Base-by-base conservation (phyloP, 352 stramenopile genomes). In the Phytophthora podocarpi region DNA sequence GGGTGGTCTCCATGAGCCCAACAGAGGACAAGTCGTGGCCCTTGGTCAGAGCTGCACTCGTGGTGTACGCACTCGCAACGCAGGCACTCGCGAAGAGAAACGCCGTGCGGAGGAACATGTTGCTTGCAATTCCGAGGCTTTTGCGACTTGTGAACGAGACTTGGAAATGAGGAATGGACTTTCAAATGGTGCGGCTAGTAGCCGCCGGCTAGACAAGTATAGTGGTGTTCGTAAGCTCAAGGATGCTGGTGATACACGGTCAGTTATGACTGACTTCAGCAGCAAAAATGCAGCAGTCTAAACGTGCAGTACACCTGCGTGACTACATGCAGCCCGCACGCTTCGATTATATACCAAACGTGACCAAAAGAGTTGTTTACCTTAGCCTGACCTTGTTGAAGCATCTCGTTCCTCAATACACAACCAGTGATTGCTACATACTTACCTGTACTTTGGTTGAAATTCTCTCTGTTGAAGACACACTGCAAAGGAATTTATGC, bases 11-110 rank as follows among this genome's bases (percentile, higher is more conserved):
- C 70, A 78, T 78, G 34, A 78, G 37, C 0, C 35, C 56, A 12
- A 50, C 57, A 3, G 66, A 78, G 12, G 70, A 78, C 47, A 78
- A 58, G 23, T 78, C 70, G 15, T 78, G 65, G 23, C 70, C 70
- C 26, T 75, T 74, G 16, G 40, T 64, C 39, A 78, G 28, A 2
- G 57, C 63, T 7, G 48, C 43, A 18, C 37, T 31, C n/a, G 40
- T 35, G 16, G 12, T 45, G 31, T 64, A 45, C 0, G 30, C 40
- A 23, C 58, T 60, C 3, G 58, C 31, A 39, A 50, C 10, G 23
- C 39, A 53, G 5, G 24, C 42, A 7, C 39, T 23, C 13, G 30
- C 40, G 20, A 66, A 30, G 12, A 73, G 48, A 8, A 73, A 24
- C 2, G 35, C 28, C 15, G 50, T 40, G 20, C 46, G 23, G 48